Conservation (phyloP, 2,329 filamentous ascomycete species). For the Pseudonectria buxi region DNA sequence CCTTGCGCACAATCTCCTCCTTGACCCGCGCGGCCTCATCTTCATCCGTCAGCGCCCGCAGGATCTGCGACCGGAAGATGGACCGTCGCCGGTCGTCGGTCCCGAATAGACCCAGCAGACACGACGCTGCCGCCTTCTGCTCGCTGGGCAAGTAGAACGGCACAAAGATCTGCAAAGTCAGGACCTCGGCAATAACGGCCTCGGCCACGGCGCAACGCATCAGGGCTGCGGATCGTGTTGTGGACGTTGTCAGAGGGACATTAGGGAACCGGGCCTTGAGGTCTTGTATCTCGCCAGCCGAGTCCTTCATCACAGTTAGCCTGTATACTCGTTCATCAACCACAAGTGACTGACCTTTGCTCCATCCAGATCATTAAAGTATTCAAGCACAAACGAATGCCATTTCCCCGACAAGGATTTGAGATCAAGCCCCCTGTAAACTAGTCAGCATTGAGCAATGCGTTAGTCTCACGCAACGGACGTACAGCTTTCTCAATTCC, state of each 20-base stretch:
- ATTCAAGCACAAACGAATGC: constrained; percentile 19
- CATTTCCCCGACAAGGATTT: constrained; percentile 17
- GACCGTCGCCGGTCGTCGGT: constrained; percentile 18
- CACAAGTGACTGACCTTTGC: constrained; percentile 11
- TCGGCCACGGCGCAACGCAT: constrained; percentile 26
- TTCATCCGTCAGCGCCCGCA: constrained; percentile 13
- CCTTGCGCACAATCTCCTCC: constrained; percentile 20
- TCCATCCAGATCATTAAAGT: constrained; percentile 20
- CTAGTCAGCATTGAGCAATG: constrained; percentile 4
- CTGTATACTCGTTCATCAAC: neutral
- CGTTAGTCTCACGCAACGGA: neutral
- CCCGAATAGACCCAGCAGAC: constrained; percentile 18
- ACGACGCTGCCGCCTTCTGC: constrained; percentile 8
- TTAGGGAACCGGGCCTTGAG: constrained; percentile 14
- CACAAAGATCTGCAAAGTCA: constrained; percentile 21
- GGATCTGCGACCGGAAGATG: constrained; percentile 23
- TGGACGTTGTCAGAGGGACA: constrained; percentile 18
- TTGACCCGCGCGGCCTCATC: constrained; percentile 13
- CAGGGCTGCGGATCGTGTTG: constrained; percentile 14
- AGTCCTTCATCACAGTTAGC: constrained; percentile 6
- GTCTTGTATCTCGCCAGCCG: constrained; percentile 18
- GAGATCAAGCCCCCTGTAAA: constrained; percentile 15
- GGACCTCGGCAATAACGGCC: constrained; percentile 16
- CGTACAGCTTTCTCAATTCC: constrained; percentile 19
- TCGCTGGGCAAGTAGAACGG: constrained; percentile 21